Conservation (phyloP, 2,329 filamentous ascomycete genomes). For the Mollisia scopiformis region DNA sequence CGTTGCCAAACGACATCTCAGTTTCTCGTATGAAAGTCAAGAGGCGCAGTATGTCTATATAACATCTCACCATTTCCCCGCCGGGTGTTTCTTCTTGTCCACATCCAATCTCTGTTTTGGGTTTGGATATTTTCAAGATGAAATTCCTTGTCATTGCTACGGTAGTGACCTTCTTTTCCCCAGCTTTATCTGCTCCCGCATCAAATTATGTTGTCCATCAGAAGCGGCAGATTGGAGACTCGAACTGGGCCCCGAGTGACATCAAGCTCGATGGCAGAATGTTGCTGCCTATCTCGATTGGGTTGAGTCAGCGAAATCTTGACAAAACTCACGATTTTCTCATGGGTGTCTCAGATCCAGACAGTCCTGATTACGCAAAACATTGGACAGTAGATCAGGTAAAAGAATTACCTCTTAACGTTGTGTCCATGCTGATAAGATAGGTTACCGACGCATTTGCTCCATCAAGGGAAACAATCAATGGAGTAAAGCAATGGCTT, state of each 20-base stretch:
- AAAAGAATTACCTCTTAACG: not conserved
- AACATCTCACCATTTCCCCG: no score
- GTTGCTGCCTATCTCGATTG: not conserved
- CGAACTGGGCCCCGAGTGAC: not conserved
- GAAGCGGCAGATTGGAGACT: no score
- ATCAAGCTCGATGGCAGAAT: not conserved
- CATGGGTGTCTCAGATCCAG: slow-evolving; percentile 2
- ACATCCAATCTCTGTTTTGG: no score
- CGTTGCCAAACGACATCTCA: no score
- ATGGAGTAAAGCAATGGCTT: slow-evolving; percentile 1
- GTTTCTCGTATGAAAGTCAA: no score
- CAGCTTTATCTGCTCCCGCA: no score
- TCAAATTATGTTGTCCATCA: no score
- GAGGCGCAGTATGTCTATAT: no score
- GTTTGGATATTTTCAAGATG: no score
- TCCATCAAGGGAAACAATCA: slow-evolving; percentile 27
- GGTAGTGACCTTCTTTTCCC: no score
- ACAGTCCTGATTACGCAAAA: not conserved
- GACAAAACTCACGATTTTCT: not conserved
- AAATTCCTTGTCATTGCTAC: no score
- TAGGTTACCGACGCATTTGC: slow-evolving; percentile 40
- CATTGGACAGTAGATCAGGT: slow-evolving; percentile 5
- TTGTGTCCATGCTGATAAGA: not conserved
- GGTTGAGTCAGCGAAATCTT: slow-evolving; percentile 1
- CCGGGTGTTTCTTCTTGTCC: no score